phyloP scores from a whole-genome alignment of 1,284 basidiomycete genomes.

The Ceratobasidium sp. region DNA sequence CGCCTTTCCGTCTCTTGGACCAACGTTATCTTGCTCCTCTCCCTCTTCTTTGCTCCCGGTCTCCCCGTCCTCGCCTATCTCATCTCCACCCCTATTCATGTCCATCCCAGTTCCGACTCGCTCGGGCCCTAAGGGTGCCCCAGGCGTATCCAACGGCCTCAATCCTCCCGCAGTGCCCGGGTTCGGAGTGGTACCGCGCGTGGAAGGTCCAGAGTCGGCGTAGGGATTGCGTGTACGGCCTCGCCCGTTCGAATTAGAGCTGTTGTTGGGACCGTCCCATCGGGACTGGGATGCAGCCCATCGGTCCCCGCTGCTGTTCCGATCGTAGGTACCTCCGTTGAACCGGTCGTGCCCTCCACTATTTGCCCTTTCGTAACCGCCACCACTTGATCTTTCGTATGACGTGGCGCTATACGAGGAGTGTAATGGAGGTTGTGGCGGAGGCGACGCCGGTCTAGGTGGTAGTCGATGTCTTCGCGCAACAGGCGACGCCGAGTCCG shows the following conservation, averaged over 20 bases:
- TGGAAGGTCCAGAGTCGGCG: not conserved
- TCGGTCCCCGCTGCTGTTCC: no score
- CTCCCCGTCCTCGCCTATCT: not conserved
- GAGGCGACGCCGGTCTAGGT: conserved; percentile 10
- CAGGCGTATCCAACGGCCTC: conserved; percentile 27
- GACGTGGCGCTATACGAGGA: no score
- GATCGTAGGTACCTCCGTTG: not conserved
- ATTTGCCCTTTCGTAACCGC: not conserved
- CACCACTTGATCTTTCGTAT: no score
- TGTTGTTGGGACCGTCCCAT: no score
- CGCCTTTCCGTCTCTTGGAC: not conserved
- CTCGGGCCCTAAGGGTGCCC: not conserved
- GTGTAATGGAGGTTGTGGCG: not conserved
- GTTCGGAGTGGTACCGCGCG: not conserved
- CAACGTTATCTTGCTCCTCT: no score
- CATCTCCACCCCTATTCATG: not conserved
- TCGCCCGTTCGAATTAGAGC: not conserved
- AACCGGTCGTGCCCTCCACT: not conserved
- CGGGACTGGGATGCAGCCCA: no score
- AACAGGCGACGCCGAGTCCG: not conserved
- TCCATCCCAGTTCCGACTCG: conserved; percentile 21
- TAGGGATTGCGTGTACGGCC: conserved; percentile 19
- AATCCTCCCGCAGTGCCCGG: not conserved
- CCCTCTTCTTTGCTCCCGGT: not conserved
- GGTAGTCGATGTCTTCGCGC: conserved; percentile 17